Base-by-base conservation (phyloP, 768 basidiomycete species). In the Mycena floridula region DNA sequence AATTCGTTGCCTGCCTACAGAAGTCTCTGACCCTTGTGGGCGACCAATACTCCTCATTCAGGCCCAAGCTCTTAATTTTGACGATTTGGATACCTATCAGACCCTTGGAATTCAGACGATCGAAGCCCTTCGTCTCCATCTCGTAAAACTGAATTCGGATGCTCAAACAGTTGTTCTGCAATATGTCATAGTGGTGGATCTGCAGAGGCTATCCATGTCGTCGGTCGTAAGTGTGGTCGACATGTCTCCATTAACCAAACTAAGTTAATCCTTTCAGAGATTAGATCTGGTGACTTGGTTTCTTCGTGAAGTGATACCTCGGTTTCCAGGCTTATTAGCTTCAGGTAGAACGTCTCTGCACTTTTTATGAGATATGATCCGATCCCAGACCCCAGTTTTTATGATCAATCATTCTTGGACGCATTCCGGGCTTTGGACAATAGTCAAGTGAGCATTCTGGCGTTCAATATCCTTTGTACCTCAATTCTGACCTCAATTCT, bases 341-440 rank as follows among this genome's bases (percentile, higher is more conserved):
- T 84, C 81, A 59, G 82, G 85, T 81, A 58, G 52, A 66, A 54
- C 42, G 38, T 27, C 12, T n/a, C n/a, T n/a, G n/a, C n/a, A n/a
- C n/a, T n/a, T n/a, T n/a, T n/a, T n/a, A n/a, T n/a, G 30, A 25
- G 30, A 37, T 50, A 45, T 51, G 40, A 43, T 48, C 21, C 49
- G 37, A 40, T 37, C 42, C 32, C 39, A 39, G 37, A 48, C 30
- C 37, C 18, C 54, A 84, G 86, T 80, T 6, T 81, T 88, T 54
- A 63, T 88, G 50, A 65, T 85, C 25, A 87, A 88, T 61, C 82
- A 81, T 54, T 81, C 82, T 1, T 88, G 85, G 85, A 59, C 78
- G 16, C 81, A 89, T 61, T 73, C 78, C 1, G 76, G 81, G 21
- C 59, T 82, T 37, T 89, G 84, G 85, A 74, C 58, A 38, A 49